phyloP scores from a whole-genome alignment of 2,329 filamentous ascomycete genomes.

The Macrophomina pseudophaseolina region DNA sequence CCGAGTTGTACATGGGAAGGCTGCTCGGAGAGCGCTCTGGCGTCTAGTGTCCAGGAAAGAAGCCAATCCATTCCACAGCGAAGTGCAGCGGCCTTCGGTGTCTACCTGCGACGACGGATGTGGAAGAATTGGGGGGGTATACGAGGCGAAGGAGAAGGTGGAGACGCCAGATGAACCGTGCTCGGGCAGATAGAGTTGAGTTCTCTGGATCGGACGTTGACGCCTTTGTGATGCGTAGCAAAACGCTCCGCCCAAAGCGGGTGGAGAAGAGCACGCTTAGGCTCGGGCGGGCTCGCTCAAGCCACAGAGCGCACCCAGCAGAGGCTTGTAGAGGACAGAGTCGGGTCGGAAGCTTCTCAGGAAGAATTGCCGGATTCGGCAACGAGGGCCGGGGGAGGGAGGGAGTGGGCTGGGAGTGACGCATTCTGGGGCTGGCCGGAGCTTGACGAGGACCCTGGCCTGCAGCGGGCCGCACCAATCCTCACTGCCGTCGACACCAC shows the following conservation, averaged over 20 bases:
- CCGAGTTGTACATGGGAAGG: too few relatives aligned
- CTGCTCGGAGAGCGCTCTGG: neutral
- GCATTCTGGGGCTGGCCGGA: neutral
- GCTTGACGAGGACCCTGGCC: neutral
- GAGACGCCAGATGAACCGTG: neutral
- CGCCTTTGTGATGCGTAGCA: neutral
- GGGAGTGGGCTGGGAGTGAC: neutral
- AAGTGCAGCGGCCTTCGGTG: neutral
- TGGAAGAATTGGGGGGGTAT: neutral
- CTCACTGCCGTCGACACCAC: neutral
- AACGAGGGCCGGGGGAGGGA: neutral
- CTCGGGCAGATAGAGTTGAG: neutral
- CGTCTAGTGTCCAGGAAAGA: neutral
- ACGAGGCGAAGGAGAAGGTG: neutral
- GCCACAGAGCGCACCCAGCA: too few relatives aligned
- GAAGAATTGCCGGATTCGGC: neutral
- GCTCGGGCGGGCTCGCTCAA: too few relatives aligned
- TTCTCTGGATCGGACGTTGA: neutral
- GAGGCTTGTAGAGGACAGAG: too few relatives aligned
- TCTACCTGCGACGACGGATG: neutral
- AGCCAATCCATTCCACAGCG: too few relatives aligned
- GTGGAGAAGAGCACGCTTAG: neutral
- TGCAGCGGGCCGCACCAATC: slow-evolving; percentile 16
- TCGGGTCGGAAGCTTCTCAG: neutral
- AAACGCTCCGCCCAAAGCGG: neutral